Percentiles rank a stretch among this genome's conserved stretches.
These are phyloP conservation scores for Stevia rebaudiana DNA, from an alignment of 140 eudicot species.

Conservation along the genomic window DNA sequence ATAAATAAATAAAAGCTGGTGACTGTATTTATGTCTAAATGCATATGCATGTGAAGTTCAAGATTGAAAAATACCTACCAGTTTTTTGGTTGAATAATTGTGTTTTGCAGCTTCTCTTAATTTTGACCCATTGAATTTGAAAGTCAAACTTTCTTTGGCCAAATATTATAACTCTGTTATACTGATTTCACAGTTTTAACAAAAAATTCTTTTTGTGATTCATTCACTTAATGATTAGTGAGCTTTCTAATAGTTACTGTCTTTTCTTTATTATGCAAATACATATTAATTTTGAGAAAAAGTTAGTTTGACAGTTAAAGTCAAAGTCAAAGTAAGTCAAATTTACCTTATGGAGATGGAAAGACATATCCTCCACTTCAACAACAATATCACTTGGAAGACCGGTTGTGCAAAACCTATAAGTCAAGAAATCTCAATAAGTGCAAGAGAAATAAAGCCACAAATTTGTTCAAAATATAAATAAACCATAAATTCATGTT, in stretches of 20 bases:
- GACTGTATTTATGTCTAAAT: not conserved
- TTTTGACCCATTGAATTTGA: not conserved
- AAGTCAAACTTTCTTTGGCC: constrained; percentile 3
- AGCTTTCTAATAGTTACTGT: not conserved
- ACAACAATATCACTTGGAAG: constrained; percentile 87
- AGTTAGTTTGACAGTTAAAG: constrained; percentile 7
- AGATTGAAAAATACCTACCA: not conserved
- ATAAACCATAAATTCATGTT: not conserved
- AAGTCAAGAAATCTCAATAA: not conserved
- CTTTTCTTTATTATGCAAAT: not conserved
- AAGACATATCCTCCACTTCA: constrained; percentile 89
- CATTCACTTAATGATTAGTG: not conserved
- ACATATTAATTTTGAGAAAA: not conserved
- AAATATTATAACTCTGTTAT: not conserved
- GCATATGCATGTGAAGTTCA: not conserved
- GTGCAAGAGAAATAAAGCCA: not conserved
- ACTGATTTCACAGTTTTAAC: not conserved
- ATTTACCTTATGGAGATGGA: constrained; percentile 89
- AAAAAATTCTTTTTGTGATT: not conserved
- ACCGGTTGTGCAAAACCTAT: constrained; percentile 93
- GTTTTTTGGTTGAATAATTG: not conserved
- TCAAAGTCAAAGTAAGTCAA: not conserved
- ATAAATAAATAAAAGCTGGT: not conserved
- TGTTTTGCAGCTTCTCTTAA: not conserved
- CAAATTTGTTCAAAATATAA: not conserved